Evolutionary conservation across 208 protist genomes (phyloP), one percentile per base, ranked within the genome.

Genomic region (Borovskyia barvae): DNA sequence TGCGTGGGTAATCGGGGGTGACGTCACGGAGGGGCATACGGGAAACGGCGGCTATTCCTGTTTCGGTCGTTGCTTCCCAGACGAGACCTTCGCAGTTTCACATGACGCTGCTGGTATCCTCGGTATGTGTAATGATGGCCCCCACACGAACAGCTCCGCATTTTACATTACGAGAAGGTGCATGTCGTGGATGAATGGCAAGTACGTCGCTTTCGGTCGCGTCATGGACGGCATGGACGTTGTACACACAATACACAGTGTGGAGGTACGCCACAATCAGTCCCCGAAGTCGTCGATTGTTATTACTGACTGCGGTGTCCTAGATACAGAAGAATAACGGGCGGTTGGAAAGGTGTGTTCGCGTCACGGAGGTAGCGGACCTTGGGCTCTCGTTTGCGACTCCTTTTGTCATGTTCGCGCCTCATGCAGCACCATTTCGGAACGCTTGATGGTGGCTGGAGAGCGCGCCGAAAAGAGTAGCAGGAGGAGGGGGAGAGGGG

Each of bases 141-240:
- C 67, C 24, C 74, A 95, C 70, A 96, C 85, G 5, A 96, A 92
- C 68, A 77, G 80, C 15, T 95, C 88, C 17, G 66, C 77, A 19
- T 97, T 97, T 71, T 97, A 95, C 72, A 90, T 97, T 26, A 97
- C 91, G 9, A 70, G 73, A 28, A 74, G 76, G 32, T 52, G 71
- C 22, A 82, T 87, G 77, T 79, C 76, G 19, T 95, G 87, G 88
- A 94, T 98, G 85, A 93, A 98, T 59, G 65, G 77, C 8, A 91
- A 89, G 51, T 98, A 99, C 70, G 92, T 97, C 0, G 96, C 95
- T 19, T 98, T 98, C 75, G 97, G 97, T 9, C 77, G 82, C n/a
- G 94, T 98, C 32, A 87, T 97, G 20, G 87, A 96, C 61, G 94
- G 94, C 36, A 88, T 91, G 75, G 45, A 85, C 12, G 75, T 87